Evolutionary conservation across 2,329 filamentous ascomycete species (phyloP).

Genomic region (Cadophora sp.): DNA sequence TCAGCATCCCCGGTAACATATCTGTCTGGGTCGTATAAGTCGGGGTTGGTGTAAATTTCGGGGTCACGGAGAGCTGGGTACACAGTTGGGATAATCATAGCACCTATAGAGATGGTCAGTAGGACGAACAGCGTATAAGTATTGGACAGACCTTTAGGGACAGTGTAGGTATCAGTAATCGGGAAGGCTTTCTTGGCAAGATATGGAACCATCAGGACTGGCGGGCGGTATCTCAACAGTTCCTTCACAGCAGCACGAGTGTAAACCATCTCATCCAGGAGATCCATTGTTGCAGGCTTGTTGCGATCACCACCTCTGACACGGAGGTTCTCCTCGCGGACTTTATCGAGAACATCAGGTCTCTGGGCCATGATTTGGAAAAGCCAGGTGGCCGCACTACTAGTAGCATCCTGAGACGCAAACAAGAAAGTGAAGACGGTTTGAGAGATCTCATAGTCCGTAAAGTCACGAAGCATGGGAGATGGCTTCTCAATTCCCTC

Average conservation of each 20-base stretch:
- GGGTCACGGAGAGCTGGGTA: conserved; percentile 92
- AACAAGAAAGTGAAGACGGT: conserved; percentile 97
- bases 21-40: conserved; percentile 87
- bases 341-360: conserved; percentile 87
- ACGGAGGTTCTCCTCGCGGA: conserved; percentile 88
- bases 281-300: conserved; percentile 77
- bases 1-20: conserved; percentile 90
- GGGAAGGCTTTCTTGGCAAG: conserved; percentile 94
- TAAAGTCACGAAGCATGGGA: conserved; percentile 84
- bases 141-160: conserved; percentile 73
- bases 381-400: conserved; percentile 90
- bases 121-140: conserved; percentile 5
- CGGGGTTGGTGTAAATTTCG: conserved; percentile 89
- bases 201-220: conserved; percentile 97
- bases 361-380: conserved; percentile 95
- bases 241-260: conserved; percentile 92
- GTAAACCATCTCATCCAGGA: conserved; percentile 87
- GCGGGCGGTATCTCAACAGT: conserved; percentile 90
- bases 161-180: conserved; percentile 85
- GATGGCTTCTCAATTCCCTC: conserved; percentile 80
- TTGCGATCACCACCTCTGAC: conserved; percentile 77
- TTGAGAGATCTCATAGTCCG: conserved; percentile 89
- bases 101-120: conserved; percentile 55
- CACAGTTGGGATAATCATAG: conserved; percentile 92
- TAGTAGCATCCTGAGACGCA: conserved; percentile 96